A percentile compares a stretch with the other conserved stretches of the same genome.
Evolutionary conservation across 768 basidiomycete species (phyloP).

Genomic region (Roridomyces roridus): DNA sequence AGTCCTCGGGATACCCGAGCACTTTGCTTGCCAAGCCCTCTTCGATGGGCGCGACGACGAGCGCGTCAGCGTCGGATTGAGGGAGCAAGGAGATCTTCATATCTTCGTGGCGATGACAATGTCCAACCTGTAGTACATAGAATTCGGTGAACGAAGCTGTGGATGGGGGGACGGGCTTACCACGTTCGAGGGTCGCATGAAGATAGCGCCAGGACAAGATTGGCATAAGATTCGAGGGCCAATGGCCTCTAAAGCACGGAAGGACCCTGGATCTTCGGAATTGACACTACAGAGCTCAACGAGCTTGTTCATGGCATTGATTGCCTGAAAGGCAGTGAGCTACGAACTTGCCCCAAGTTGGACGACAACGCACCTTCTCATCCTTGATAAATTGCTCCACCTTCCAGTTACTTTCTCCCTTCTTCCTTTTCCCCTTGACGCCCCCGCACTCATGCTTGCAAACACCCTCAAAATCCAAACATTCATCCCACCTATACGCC

Average conservation of each 20-base stretch:
- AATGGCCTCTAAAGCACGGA: conserved; percentile 26
- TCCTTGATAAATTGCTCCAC: conserved; percentile 63
- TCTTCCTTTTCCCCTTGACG: conserved; percentile 31
- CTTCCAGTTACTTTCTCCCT: conserved; percentile 47
- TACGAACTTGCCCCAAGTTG: background rate
- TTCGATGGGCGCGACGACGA: conserved; percentile 27
- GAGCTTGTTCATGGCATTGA: conserved; percentile 45
- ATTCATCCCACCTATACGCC: conserved; percentile 44
- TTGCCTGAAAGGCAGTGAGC: no score
- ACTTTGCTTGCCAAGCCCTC: conserved; percentile 29
- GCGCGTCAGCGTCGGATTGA: conserved; percentile 21
- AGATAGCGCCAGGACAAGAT: conserved; percentile 54
- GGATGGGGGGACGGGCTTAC: conserved; percentile 38
- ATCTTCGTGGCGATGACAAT: conserved; percentile 66
- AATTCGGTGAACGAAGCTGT: background rate
- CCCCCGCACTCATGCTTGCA: conserved; percentile 64
- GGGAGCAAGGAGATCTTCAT: conserved; percentile 48
- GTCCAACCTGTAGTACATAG: conserved; percentile 51
- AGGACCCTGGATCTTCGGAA: conserved; percentile 35
- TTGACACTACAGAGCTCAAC: conserved; percentile 37
- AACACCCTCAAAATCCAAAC: conserved; percentile 62
- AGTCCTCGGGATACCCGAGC: conserved; percentile 16
- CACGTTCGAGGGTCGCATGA: conserved; percentile 53
- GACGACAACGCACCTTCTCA: conserved; percentile 47
- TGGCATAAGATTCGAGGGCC: conserved; percentile 48